These are phyloP conservation scores for Erodium moschatum DNA, from an alignment of 441 rosid species.

Conservation along the genomic window DNA sequence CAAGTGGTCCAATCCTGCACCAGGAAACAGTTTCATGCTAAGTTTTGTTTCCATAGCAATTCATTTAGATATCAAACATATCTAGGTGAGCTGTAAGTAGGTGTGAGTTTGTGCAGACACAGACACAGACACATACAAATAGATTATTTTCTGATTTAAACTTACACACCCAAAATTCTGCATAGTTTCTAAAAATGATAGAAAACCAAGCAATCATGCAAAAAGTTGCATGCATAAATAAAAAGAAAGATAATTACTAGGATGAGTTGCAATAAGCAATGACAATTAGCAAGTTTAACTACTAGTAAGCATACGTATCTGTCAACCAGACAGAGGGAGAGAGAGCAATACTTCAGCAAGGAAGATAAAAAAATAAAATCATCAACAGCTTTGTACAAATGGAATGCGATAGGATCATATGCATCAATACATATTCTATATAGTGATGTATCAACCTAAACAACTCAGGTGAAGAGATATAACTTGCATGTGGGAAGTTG, in stretches of 20 bases:
- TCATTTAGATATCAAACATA: background rate
- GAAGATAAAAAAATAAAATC: background rate
- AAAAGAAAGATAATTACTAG: background rate
- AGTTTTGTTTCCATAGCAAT: constrained; percentile 3
- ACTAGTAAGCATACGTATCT: too few species aligned
- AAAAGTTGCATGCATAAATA: background rate
- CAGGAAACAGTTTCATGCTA: constrained; percentile 12
- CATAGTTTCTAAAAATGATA: background rate
- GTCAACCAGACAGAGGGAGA: background rate
- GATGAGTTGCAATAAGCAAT: background rate
- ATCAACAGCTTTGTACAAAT: background rate
- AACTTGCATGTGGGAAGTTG: background rate
- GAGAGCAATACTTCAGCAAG: background rate
- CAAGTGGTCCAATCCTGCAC: constrained; percentile 44
- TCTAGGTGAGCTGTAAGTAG: background rate
- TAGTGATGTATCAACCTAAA: background rate
- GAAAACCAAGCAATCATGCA: background rate
- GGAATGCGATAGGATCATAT: background rate
- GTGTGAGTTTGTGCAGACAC: background rate
- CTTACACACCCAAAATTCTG: background rate
- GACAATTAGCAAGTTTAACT: too few species aligned
- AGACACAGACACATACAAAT: background rate
- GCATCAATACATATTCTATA: background rate
- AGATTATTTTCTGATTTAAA: background rate
- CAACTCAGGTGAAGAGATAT: background rate